Evolutionary conservation across 2,329 filamentous ascomycete genomes (phyloP), one percentile per base, ranked within the genome.

Genomic region (Colletotrichum sp.): DNA sequence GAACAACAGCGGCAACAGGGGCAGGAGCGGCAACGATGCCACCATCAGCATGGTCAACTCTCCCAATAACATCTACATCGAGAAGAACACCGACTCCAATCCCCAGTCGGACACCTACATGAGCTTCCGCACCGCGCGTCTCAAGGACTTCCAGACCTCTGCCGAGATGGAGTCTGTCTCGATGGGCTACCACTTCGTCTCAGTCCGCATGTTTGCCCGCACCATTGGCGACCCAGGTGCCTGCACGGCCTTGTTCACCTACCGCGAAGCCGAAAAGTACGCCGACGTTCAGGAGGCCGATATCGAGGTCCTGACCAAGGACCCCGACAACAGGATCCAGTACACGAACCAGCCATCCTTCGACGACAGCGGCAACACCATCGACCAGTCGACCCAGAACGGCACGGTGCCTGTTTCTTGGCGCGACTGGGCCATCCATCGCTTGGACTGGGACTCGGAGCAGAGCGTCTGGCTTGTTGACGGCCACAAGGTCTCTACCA

Each of bases 261-360:
- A 90, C 81, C 83, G 84, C 27, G 82, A 85, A 72, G 79, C 78
- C 6, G 80, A 81, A 16, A 80, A 84, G 7, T 82, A 86, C 6
- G 80, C 82, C 5, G 72, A 83, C 22, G 84, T 90, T 16, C 88
- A 90, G 75, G 89, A 91, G 80, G 85, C 88, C 6, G 89, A 91
- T 78, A 83, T 91, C 30, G 89, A 91, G 82, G 84, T 91, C 65
- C 83, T 90, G 65, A 91, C 89, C 3, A 80, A 82, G 30, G 88
- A 88, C 72, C 85, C 86, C 2, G 82, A 80, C 28, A 78, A 86
- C 72, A 82, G 82, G 48, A 82, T 90, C 48, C 88, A 90, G 76
- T 93, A 91, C 82, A 92, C 91, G 16, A 93, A 93, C 80, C 91
- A 93, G 80, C 91, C 91, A 0, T 85, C 89, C 0, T 87, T 89